Evolutionary conservation across 2,329 filamentous ascomycete genomes (phyloP).

Genomic region (Fusarium nematophilum): DNA sequence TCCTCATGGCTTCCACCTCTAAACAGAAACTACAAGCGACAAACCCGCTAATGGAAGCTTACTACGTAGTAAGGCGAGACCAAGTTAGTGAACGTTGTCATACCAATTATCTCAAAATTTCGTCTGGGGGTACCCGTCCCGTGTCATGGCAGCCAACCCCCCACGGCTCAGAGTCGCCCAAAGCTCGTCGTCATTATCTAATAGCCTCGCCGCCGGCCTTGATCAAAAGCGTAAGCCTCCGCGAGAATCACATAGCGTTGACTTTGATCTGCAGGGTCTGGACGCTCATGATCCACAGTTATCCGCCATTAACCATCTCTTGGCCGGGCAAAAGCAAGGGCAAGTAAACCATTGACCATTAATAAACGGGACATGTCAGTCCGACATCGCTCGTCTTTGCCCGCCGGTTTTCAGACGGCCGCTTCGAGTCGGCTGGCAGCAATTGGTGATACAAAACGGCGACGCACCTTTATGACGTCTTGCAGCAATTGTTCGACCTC

Average conservation of each 20-base stretch:
- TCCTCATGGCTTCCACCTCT: neutral
- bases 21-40: conserved; percentile 5
- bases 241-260: neutral
- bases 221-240: conserved; percentile 1
- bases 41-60: neutral
- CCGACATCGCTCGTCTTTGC: conserved; percentile 39
- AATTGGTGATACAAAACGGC: neutral
- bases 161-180: conserved; percentile 7
- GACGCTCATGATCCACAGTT: conserved; percentile 35
- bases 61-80: too few relatives aligned
- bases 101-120: neutral
- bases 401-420: neutral
- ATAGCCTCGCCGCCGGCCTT: neutral
- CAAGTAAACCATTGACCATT: neutral
- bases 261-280: conserved; percentile 5
- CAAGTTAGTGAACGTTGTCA: neutral
- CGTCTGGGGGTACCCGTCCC: neutral
- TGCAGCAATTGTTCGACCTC: neutral
- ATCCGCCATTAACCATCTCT: conserved; percentile 25
- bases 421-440: neutral
- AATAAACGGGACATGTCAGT: conserved; percentile 21
- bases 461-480: neutral
- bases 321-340: too few relatives aligned
- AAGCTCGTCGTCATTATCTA: conserved; percentile 1
- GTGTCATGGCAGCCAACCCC: neutral